Conservation (phyloP, 768 basidiomycete species). For the Russula vinacea region DNA sequence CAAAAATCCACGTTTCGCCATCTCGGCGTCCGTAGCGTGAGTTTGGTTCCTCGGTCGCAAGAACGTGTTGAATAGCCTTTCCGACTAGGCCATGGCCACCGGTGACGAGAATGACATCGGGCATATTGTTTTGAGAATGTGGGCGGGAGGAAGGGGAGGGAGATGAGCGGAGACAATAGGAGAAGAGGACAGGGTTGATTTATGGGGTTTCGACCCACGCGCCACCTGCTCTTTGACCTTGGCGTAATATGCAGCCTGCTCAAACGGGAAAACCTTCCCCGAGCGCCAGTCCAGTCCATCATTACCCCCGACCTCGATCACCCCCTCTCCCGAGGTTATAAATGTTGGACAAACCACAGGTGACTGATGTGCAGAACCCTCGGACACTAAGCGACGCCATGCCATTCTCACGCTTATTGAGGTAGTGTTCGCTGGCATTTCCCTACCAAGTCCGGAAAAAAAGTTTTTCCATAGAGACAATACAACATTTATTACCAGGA, state of each 20-base stretch:
- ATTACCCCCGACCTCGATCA: background rate
- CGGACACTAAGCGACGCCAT: too few relatives aligned
- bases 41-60: background rate
- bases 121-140: background rate
- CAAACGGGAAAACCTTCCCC: background rate
- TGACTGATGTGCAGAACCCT: too few relatives aligned
- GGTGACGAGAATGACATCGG: constrained; percentile 4
- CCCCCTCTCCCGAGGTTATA: background rate
- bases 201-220: background rate
- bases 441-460: too few relatives aligned
- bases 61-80: background rate
- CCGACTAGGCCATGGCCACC: background rate
- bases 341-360: too few relatives aligned
- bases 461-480: too few relatives aligned
- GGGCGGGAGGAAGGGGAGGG: background rate
- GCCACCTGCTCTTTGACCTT: background rate
- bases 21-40: constrained; percentile 5
- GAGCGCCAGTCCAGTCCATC: background rate
- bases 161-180: background rate
- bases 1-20: constrained; percentile 3
- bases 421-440: too few relatives aligned
- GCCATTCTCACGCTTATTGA: background rate
- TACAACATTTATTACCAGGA: too few relatives aligned
- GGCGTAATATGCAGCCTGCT: background rate
- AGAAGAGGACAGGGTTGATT: background rate